Evolutionary conservation across 2,329 filamentous ascomycete species (phyloP).

Genomic region (Trichoderma endophyticum): DNA sequence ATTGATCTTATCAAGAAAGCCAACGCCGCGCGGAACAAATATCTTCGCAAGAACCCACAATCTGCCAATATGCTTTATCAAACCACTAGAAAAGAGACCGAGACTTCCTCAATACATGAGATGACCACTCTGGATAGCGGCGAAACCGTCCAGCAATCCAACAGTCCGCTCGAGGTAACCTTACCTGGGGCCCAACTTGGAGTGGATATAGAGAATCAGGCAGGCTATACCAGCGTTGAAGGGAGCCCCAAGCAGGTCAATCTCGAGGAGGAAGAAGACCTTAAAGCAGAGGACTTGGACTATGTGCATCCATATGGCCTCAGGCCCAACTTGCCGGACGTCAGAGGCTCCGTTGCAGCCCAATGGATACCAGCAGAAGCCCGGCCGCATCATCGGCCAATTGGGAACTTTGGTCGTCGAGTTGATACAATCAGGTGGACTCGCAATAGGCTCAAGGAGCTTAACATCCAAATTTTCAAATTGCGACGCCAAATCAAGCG

Average conservation of each 20-base stretch:
- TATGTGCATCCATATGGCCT: constrained; percentile 40
- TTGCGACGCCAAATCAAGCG: constrained; percentile 72
- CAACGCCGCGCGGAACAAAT: constrained; percentile 67
- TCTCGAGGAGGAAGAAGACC: constrained; percentile 16
- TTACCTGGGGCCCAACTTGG: constrained; percentile 14
- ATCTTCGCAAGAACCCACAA: constrained; percentile 16
- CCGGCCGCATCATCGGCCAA: constrained; percentile 67
- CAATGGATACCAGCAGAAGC: constrained; percentile 72
- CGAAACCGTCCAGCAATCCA: background rate
- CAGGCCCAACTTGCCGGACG: constrained; percentile 35
- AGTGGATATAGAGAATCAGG: background rate
- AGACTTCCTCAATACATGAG: background rate
- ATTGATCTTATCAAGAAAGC: constrained; percentile 78
- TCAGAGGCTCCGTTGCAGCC: constrained; percentile 57
- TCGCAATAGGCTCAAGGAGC: constrained; percentile 49
- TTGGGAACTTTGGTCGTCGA: constrained; percentile 75
- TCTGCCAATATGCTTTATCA: background rate
- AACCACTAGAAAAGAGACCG: background rate
- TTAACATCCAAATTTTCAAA: constrained; percentile 50
- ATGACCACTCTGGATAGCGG: background rate
- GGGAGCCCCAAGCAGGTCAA: background rate
- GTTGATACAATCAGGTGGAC: constrained; percentile 94
- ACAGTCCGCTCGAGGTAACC: constrained; percentile 13
- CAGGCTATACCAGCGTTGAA: background rate
- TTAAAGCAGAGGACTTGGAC: constrained; percentile 29